Conservation (phyloP, 768 basidiomycete species). For the Mycena venus region DNA sequence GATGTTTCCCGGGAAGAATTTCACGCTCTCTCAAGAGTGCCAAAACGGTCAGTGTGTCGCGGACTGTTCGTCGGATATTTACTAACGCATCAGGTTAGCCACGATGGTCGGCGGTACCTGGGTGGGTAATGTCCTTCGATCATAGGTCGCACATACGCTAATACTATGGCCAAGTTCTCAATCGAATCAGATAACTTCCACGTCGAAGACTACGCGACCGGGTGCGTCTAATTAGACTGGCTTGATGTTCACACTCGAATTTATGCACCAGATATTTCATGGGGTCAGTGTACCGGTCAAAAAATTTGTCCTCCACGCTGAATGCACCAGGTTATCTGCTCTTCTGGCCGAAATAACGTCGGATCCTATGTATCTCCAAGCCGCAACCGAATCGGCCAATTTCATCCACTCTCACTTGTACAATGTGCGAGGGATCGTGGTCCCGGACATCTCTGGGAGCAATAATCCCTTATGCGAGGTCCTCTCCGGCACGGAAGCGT, state of each 20-base stretch:
- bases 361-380: slow-evolving; percentile 15
- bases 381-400: slow-evolving; percentile 4
- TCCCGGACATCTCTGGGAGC: slow-evolving; percentile 1
- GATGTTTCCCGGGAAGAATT: not conserved
- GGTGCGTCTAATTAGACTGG: not conserved
- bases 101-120: not conserved
- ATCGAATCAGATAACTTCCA: not conserved
- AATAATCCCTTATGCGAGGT: not conserved
- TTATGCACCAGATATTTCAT: slow-evolving; percentile 6
- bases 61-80: no score
- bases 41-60: not conserved
- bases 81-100: not conserved
- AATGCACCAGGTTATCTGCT: slow-evolving; percentile 15
- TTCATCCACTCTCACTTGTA: slow-evolving; percentile 18
- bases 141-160: not conserved
- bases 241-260: not conserved
- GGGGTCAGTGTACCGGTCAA: not conserved
- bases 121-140: not conserved
- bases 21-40: not conserved
- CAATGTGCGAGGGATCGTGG: not conserved
- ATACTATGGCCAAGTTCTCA: not conserved
- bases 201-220: not conserved
- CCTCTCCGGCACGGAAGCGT: not conserved
- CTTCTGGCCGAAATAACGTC: slow-evolving; percentile 10
- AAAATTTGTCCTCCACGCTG: not conserved